These are phyloP conservation scores for Sporothrix humicola DNA, from an alignment of 2,329 filamentous ascomycete genomes.

Conservation along the genomic window DNA sequence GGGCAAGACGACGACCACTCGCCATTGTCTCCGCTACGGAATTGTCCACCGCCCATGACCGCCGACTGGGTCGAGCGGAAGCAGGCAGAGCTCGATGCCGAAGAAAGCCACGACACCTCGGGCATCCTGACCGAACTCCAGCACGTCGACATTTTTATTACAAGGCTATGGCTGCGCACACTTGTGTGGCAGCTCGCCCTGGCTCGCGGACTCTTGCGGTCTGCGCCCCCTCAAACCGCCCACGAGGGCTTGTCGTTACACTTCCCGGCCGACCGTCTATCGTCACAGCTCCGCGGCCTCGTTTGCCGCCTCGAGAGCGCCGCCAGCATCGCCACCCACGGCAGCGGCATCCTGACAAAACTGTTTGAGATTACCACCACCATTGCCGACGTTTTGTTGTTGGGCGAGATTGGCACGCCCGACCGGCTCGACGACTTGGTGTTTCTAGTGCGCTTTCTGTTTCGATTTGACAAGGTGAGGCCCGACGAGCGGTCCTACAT, in stretches of 20 bases:
- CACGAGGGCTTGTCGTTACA: constrained; percentile 50
- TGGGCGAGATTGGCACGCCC: constrained; percentile 38
- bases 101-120: constrained; percentile 44
- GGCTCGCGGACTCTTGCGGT: constrained; percentile 48
- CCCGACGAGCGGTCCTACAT: neutral
- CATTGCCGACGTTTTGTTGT: constrained; percentile 62
- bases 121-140: constrained; percentile 49
- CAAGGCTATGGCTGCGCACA: constrained; percentile 50
- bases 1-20: neutral
- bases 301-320: constrained; percentile 47
- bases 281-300: constrained; percentile 48
- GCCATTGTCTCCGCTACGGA: neutral
- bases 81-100: constrained; percentile 49
- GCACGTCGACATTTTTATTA: constrained; percentile 50
- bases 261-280: constrained; percentile 49
- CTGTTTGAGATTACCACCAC: constrained; percentile 66
- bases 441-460: neutral
- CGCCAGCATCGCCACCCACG: constrained; percentile 59
- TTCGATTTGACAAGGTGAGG: neutral
- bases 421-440: neutral
- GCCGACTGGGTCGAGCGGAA: constrained; percentile 44
- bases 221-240: constrained; percentile 42
- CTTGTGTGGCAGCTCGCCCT: constrained; percentile 52
- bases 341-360: constrained; percentile 62
- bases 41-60: neutral